Percentiles rank a stretch among this genome's conserved stretches.
Evolutionary conservation across 768 basidiomycete genomes (phyloP).

Genomic region (Cystofilobasidium macerans): DNA sequence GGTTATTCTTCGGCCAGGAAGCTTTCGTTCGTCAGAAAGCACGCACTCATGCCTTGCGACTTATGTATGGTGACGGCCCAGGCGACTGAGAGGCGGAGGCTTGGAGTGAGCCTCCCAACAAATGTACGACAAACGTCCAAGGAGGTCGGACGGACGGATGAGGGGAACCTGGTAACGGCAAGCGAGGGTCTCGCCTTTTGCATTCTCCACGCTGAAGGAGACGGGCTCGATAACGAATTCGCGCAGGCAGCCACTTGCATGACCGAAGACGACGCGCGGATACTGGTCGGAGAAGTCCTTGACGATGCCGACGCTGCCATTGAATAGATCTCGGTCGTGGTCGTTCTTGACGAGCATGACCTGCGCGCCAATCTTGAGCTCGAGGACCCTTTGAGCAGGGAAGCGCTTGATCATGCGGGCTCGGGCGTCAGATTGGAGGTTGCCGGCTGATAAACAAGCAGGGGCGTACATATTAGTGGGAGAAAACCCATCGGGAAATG

Average conservation of each 20-base stretch:
- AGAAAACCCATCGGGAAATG: too few relatives aligned
- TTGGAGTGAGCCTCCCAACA: too few relatives aligned
- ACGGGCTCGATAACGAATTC: conserved; percentile 57
- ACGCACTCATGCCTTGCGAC: conserved; percentile 72
- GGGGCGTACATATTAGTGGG: too few relatives aligned
- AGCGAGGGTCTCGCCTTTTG: conserved; percentile 73
- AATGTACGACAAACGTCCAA: too few relatives aligned
- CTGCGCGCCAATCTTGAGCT: too few relatives aligned
- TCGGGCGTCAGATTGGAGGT: background rate
- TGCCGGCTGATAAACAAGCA: background rate
- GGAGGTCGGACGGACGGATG: background rate
- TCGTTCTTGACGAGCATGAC: conserved; percentile 95
- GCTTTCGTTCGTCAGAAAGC: too few relatives aligned
- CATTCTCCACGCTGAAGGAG: conserved; percentile 72
- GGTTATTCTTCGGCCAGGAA: too few relatives aligned
- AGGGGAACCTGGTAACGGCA: conserved; percentile 61
- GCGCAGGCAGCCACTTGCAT: conserved; percentile 49
- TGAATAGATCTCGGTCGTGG: conserved; percentile 79
- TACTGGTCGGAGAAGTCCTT: conserved; percentile 49
- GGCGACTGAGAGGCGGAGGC: conserved; percentile 41
- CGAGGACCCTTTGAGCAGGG: background rate
- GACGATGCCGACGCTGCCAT: conserved; percentile 84
- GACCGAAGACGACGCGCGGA: conserved; percentile 69
- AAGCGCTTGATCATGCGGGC: background rate
- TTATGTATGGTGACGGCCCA: conserved; percentile 98